Conservation (phyloP, 345 rosid species). For the Euphorbia pulcherrima region DNA sequence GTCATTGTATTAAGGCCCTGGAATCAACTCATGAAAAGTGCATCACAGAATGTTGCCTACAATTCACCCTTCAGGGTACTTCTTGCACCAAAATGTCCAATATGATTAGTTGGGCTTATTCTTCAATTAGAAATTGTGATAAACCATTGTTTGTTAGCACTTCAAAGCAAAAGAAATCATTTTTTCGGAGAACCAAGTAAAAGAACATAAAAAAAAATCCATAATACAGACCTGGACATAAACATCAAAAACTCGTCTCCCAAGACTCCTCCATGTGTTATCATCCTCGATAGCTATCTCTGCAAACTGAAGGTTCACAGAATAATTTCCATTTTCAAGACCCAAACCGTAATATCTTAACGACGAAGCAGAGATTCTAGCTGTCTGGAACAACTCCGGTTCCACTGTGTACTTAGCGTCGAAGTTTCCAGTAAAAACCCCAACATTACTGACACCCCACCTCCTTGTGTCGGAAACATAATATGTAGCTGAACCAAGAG, state of each 20-base stretch:
- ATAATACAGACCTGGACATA: slow-evolving; percentile 42
- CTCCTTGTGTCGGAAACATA: slow-evolving; percentile 33
- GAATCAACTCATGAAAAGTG: too few species aligned
- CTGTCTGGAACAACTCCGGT: slow-evolving; percentile 47
- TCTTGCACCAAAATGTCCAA: too few species aligned
- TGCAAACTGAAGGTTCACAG: slow-evolving; percentile 44
- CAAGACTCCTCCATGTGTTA: slow-evolving; percentile 39
- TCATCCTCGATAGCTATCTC: slow-evolving; percentile 29
- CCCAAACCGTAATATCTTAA: slow-evolving; percentile 77
- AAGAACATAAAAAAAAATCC: background rate
- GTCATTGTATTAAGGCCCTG: too few species aligned
- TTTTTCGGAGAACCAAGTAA: too few species aligned
- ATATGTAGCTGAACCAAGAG: slow-evolving; percentile 60
- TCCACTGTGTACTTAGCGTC: slow-evolving; percentile 30
- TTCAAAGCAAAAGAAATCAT: too few species aligned
- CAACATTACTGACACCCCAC: slow-evolving; percentile 51
- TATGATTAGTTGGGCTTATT: too few species aligned
- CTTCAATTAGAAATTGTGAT: too few species aligned
- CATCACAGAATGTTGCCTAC: too few species aligned
- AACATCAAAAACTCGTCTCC: slow-evolving; percentile 49
- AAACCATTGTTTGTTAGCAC: too few species aligned
- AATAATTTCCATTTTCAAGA: slow-evolving; percentile 75
- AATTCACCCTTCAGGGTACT: too few species aligned
- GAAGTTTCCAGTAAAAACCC: slow-evolving; percentile 31
- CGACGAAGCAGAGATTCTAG: slow-evolving; percentile 64